These are phyloP conservation scores for Suillus spraguei DNA, from an alignment of 768 basidiomycete genomes.

Conservation along the genomic window DNA sequence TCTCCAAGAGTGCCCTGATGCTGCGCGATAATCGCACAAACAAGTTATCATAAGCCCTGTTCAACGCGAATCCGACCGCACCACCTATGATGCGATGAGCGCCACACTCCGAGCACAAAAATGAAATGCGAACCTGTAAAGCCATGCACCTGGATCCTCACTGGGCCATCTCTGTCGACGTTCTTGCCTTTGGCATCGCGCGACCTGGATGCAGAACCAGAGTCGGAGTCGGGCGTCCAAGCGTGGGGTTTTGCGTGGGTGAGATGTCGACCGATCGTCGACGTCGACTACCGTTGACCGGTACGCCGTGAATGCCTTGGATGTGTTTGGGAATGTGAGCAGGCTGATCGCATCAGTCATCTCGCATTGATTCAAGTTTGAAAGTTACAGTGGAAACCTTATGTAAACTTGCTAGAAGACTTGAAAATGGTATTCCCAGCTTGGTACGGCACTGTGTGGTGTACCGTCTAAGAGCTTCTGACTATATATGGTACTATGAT, in stretches of 20 bases:
- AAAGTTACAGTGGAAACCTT: too few species aligned
- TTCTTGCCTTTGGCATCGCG: slow-evolving; percentile 31
- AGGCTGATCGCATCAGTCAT: slow-evolving; percentile 43
- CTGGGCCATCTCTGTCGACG: slow-evolving; percentile 37
- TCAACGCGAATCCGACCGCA: slow-evolving; percentile 4
- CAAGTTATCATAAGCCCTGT: slow-evolving; percentile 18
- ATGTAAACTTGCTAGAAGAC: too few species aligned
- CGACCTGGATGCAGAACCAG: slow-evolving; percentile 65
- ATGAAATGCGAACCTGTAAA: slow-evolving; percentile 34
- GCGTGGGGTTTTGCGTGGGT: slow-evolving; percentile 69
- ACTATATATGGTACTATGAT: too few species aligned
- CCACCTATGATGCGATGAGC: neutral
- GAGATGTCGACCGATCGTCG: slow-evolving; percentile 53
- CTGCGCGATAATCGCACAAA: slow-evolving; percentile 36
- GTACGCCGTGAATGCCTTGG: slow-evolving; percentile 49
- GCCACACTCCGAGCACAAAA: neutral
- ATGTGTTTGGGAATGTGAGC: slow-evolving; percentile 52
- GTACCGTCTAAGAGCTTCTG: too few species aligned
- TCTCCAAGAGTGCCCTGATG: slow-evolving; percentile 45
- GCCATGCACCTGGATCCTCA: slow-evolving; percentile 51
- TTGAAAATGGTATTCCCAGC: too few species aligned
- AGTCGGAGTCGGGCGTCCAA: slow-evolving; percentile 68
- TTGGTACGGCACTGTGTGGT: too few species aligned
- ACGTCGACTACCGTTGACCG: slow-evolving; percentile 40
- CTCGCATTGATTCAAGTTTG: neutral